Percentiles rank a stretch among this genome's conserved stretches.
Conservation (phyloP, 345 rosid species). For the Euphorbia tirucalli region DNA sequence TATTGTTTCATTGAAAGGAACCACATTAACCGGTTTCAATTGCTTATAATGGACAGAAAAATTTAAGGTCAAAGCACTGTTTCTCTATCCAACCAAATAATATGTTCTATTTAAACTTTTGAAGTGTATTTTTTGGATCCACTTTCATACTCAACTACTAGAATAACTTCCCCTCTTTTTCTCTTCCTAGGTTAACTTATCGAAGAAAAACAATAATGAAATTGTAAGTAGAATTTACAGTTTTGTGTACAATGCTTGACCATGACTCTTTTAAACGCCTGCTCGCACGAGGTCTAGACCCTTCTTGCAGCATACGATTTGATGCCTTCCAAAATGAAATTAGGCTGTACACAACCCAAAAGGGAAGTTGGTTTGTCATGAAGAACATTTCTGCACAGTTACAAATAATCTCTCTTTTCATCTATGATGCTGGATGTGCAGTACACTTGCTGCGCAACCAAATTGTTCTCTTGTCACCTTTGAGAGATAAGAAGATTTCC, state of each 20-base stretch:
- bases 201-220: no score
- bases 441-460: slow-evolving; percentile 50
- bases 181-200: no score
- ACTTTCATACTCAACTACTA: no score
- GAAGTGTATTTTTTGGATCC: no score
- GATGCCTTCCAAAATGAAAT: neutral
- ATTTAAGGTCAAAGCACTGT: no score
- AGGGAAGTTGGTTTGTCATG: no score
- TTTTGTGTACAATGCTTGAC: neutral
- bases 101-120: no score
- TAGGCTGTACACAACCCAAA: neutral
- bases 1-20: no score
- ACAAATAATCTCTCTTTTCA: slow-evolving; percentile 7
- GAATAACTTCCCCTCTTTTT: no score
- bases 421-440: slow-evolving; percentile 5
- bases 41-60: no score
- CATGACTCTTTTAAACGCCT: neutral
- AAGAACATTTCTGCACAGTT: neutral
- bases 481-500: slow-evolving; percentile 54
- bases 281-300: neutral
- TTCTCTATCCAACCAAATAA: no score
- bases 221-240: neutral
- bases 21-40: no score
- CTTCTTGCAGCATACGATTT: neutral
- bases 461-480: slow-evolving; percentile 35